Evolutionary conservation across 2,329 filamentous ascomycete genomes (phyloP), one percentile per base, ranked within the genome.

Genomic region (Phoma sp.): DNA sequence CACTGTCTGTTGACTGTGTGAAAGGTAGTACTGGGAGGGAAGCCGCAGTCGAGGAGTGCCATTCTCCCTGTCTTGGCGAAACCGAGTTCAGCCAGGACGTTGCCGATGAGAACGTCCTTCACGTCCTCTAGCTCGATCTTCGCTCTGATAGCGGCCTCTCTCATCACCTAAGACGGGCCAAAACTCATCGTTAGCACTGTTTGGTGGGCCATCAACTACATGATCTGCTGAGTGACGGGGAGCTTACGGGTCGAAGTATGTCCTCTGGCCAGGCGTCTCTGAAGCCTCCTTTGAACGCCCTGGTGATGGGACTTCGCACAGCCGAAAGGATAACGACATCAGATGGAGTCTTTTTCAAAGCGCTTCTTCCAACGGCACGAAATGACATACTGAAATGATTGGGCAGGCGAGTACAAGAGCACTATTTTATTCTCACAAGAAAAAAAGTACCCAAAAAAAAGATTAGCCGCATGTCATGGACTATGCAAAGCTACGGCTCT

Each of bases 291-390:
- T 96, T 97, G 75, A 84, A 85, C 51, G 85, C 91, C 80, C 96
- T 96, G 73, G 89, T 84, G 56, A 98, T 83, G 1, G 95, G 92
- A 26, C 93, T 96, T 51, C 93, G 89, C 66, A 93, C 83, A 18
- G 93, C 92, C 42, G 95, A 86, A 7, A 95, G 96, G 71, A 98
- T 93, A 70, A 98, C 93, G 42, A 98, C 84, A 81, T 98, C 95
- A 76, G 98, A 93, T 59, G 92, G 86, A 75, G 93, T 93, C 81
- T 97, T 93, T 67, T 87, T 78, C 57, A 96, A 86, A 18, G 29
- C 18, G n/a, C 38, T 40, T 40, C 23, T 17, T 18, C 38, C 23
- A 18, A 40, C 23, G n/a, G 38, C 23, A 17, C 38, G 38, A 40
- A 40, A 5, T 9, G 25, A 40, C 23, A 20, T 40, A 9, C 23